Evolutionary conservation across 345 rosid genomes (phyloP), one percentile per base, ranked within the genome.

Genomic region (Populus alba): DNA sequence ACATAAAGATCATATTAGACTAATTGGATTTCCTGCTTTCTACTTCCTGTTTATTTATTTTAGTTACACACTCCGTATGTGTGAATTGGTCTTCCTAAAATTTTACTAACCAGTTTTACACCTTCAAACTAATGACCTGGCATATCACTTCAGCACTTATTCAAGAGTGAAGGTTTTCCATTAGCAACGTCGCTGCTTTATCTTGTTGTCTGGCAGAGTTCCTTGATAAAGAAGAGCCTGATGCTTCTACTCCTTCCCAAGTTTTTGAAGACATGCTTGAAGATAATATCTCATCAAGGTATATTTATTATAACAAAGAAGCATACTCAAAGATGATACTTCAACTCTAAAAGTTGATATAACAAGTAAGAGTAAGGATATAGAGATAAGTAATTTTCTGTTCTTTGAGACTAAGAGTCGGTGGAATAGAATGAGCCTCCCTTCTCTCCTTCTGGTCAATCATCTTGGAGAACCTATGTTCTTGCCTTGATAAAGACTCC

Each of bases 241-340:
- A 90, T 78, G 82, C 83, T 73, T 90, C 92, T 77, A 85, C 75
- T 78, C 85, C 88, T 70, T 75, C 87, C 33, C 95, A 85, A 87
- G 90, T 73, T 43, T 81, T 88, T 75, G 98, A 94, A 87, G 95
- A 91, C 71, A 85, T 89, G 76, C 81, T 87, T 80, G 97, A 92
- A 77, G 95, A 92, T 87, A 94, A 92, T 77, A 82, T 87, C 83
- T 91, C 98, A 47, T 94, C 98, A 76, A 90, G 99, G 98, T 95
- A 87, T 49, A 9, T 70, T 61, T 51, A 6, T 62, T 70, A 10
- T 22, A 8, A 25, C 53, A 66, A 47, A 66, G 37, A 53, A 67
- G 38, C 10, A n/a, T 2, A 4, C 25, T 31, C 33, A 8, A 70
- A 13, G 51, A 20, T 20, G 49, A 27, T 53, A 20, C 7, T 20